Conservation (phyloP, 441 rosid species). For the Euphorbia celastroides region DNA sequence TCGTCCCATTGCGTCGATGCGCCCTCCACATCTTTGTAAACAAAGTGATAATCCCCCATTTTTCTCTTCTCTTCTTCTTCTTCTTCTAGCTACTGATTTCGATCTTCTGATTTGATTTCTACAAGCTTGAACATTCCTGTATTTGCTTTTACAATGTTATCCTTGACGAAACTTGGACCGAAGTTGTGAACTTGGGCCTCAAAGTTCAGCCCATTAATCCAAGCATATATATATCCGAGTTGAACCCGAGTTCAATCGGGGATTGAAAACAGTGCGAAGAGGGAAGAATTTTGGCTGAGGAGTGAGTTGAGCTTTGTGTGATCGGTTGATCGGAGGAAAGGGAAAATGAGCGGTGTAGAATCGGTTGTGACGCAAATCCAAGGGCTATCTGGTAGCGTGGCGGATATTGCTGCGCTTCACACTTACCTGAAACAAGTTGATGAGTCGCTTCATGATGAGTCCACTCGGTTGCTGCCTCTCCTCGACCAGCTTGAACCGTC, state of each 20-base stretch:
- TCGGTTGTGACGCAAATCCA: constrained; percentile 71
- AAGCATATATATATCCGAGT: background rate
- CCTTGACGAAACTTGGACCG: background rate
- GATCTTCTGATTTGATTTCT: background rate
- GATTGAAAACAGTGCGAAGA: background rate
- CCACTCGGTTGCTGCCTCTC: constrained; percentile 40
- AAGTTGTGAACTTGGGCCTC: background rate
- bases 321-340: constrained; percentile 3
- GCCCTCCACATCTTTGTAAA: constrained; percentile 94
- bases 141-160: background rate
- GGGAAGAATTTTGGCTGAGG: background rate
- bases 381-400: constrained; percentile 54
- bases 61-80: background rate
- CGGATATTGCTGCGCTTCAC: constrained; percentile 58
- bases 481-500: constrained; percentile 85
- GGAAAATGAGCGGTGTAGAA: constrained; percentile 48
- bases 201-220: background rate
- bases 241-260: background rate
- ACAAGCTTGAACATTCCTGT: too few relatives aligned
- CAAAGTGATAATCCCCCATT: constrained; percentile 95
- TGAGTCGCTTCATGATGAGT: constrained; percentile 51
- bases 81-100: background rate
- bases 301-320: background rate
- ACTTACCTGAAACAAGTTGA: constrained; percentile 53
- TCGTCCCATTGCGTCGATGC: constrained; percentile 99